phyloP scores from a whole-genome alignment of 192 early-diverging fungal species.

The Coemansia sp. region DNA sequence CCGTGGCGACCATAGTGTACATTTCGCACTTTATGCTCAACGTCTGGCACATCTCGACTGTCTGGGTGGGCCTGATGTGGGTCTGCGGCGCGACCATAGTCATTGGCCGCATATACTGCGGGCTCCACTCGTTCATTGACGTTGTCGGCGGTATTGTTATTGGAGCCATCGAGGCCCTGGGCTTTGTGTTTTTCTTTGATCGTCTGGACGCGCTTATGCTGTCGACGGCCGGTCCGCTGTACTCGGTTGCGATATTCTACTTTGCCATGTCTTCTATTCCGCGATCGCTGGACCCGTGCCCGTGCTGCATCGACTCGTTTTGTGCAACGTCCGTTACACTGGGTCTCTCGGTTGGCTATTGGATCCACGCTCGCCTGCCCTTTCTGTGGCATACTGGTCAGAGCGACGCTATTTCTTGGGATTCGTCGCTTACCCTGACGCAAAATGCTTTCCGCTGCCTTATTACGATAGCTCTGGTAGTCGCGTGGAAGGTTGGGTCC shows the following conservation, averaged over 20 bases:
- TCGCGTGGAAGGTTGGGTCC: constrained; percentile 49
- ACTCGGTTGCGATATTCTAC: constrained; percentile 26
- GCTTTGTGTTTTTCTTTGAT: constrained; percentile 31
- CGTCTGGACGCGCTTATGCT: constrained; percentile 31
- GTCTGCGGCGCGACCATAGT: constrained; percentile 58
- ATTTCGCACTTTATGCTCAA: constrained; percentile 35
- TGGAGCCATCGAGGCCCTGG: constrained; percentile 59
- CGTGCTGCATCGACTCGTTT: constrained; percentile 53
- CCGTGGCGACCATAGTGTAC: constrained; percentile 68
- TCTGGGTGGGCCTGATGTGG: constrained; percentile 56
- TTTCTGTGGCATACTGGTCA: constrained; percentile 34
- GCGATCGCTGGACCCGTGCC: constrained; percentile 46
- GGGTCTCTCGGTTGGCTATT: constrained; percentile 39
- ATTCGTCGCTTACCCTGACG: constrained; percentile 26
- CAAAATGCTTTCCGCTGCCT: constrained; percentile 39
- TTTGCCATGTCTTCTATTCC: constrained; percentile 34
- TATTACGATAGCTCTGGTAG: constrained; percentile 26
- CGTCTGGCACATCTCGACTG: constrained; percentile 17
- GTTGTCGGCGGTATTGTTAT: constrained; percentile 68
- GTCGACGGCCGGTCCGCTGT: constrained; percentile 40
- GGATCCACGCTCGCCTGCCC: constrained; percentile 42
- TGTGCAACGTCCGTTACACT: constrained; percentile 46
- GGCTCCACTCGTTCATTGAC: constrained; percentile 84
- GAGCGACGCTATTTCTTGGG: constrained; percentile 43
- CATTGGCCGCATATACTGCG: constrained; percentile 78